phyloP scores from a whole-genome alignment of 2,329 filamentous ascomycete species.

The Sporothrix brasiliensis region DNA sequence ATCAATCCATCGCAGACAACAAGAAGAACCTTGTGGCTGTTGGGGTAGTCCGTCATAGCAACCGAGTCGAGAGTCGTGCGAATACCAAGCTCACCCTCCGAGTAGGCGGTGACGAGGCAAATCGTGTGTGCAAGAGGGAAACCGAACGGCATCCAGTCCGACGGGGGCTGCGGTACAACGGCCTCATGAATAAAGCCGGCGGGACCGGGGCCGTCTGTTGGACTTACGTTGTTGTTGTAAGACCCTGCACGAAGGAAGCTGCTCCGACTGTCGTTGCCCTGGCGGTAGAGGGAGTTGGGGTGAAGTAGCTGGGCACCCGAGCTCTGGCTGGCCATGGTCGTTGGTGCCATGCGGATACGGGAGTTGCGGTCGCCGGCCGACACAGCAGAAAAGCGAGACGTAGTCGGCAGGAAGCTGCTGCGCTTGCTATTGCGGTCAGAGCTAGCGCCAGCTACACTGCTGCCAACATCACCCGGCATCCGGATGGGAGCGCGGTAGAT shows the following conservation, averaged over 20 bases:
- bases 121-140: slow-evolving; percentile 92
- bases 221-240: slow-evolving; percentile 56
- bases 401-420: slow-evolving; percentile 86
- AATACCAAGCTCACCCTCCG: slow-evolving; percentile 89
- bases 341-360: slow-evolving; percentile 63
- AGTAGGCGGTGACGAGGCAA: slow-evolving; percentile 95
- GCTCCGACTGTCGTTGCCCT: slow-evolving; percentile 62
- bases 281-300: slow-evolving; percentile 71
- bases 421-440: slow-evolving; percentile 78
- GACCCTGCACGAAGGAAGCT: slow-evolving; percentile 67
- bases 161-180: slow-evolving; percentile 92
- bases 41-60: slow-evolving; percentile 96
- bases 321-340: slow-evolving; percentile 92
- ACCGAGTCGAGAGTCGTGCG: slow-evolving; percentile 94
- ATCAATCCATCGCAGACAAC: slow-evolving; percentile 97
- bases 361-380: slow-evolving; percentile 71
- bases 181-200: slow-evolving; percentile 95
- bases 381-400: slow-evolving; percentile 90
- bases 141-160: slow-evolving; percentile 96
- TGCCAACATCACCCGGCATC: slow-evolving; percentile 72
- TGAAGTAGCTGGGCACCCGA: slow-evolving; percentile 72
- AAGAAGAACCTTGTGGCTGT: slow-evolving; percentile 96
- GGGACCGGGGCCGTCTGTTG: slow-evolving; percentile 73
- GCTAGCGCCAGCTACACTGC: slow-evolving; percentile 57
- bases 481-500: slow-evolving; percentile 91